Conservation (phyloP, 495 filamentous ascomycete species). For the Neurospora sp. region DNA sequence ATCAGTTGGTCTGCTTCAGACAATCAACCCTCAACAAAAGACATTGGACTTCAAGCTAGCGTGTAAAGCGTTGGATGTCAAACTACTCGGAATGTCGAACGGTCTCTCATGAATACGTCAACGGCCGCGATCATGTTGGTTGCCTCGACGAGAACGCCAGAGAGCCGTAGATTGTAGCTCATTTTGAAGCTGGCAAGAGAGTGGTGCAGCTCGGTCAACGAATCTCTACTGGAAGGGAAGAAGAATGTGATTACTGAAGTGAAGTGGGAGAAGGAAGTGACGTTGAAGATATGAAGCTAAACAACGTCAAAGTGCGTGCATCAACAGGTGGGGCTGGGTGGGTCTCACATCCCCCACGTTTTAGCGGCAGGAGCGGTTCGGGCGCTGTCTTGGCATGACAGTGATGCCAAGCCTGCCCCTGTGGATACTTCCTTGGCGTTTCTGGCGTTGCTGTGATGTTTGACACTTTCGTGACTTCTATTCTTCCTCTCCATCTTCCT, state of each 20-base stretch:
- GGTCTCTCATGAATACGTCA: not conserved
- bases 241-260: not conserved
- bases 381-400: not conserved
- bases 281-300: not conserved
- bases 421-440: not conserved
- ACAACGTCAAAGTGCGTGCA: not conserved
- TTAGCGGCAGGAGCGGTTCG: not conserved
- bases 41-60: not conserved
- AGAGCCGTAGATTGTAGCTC: not conserved
- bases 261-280: not conserved
- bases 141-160: not conserved
- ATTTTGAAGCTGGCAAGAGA: not conserved
- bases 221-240: not conserved
- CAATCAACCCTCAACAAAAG: not conserved
- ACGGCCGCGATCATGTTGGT: not conserved
- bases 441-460: not conserved
- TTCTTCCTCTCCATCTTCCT: not conserved
- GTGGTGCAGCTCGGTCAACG: not conserved
- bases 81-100: not conserved
- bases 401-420: not conserved
- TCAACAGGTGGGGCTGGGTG: not conserved
- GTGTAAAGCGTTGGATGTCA: not conserved
- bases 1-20: not conserved
- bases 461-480: not conserved
- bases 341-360: not conserved